These are phyloP conservation scores for Cryptomeria japonica DNA, from an alignment of 75 land plant genomes.

Conservation along the genomic window DNA sequence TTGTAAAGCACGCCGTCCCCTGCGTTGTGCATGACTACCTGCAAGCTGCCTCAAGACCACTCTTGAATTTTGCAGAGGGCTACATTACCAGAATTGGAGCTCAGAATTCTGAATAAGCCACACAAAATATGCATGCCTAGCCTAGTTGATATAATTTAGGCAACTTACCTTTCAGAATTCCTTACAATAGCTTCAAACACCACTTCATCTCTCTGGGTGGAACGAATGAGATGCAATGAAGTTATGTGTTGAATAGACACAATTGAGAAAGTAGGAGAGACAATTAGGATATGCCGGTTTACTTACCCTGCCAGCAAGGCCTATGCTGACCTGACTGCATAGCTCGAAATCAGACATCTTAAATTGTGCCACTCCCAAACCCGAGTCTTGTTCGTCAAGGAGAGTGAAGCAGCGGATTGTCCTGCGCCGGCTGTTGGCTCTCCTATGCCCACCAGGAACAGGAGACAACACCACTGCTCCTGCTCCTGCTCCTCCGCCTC, in stretches of 20 bases:
- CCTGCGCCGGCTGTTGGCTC: not conserved
- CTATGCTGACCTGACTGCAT: slow-evolving; percentile 67
- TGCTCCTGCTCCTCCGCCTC: not conserved
- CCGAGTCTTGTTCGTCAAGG: not conserved
- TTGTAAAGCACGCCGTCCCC: slow-evolving; percentile 83
- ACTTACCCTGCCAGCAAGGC: slow-evolving; percentile 73
- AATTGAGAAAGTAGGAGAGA: not conserved
- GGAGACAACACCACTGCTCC: not conserved
- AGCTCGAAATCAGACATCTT: slow-evolving; percentile 73
- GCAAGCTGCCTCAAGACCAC: slow-evolving; percentile 80
- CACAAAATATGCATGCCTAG: not conserved
- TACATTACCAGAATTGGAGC: slow-evolving; percentile 15
- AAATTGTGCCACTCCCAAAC: slow-evolving; percentile 46
- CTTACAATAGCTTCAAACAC: slow-evolving; percentile 80
- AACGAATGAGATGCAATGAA: not conserved
- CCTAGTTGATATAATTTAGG: not conserved
- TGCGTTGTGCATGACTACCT: slow-evolving; percentile 72
- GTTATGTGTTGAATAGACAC: not conserved
- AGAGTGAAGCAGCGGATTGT: not conserved
- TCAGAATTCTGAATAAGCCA: not conserved
- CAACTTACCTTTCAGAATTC: slow-evolving; percentile 56
- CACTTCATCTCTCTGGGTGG: slow-evolving; percentile 70
- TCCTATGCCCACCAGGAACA: not conserved
- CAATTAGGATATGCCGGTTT: not conserved
- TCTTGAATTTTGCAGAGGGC: slow-evolving; percentile 64